Conservation (phyloP, 2,329 filamentous ascomycete genomes). For the Akanthomyces dipterigenus region DNA sequence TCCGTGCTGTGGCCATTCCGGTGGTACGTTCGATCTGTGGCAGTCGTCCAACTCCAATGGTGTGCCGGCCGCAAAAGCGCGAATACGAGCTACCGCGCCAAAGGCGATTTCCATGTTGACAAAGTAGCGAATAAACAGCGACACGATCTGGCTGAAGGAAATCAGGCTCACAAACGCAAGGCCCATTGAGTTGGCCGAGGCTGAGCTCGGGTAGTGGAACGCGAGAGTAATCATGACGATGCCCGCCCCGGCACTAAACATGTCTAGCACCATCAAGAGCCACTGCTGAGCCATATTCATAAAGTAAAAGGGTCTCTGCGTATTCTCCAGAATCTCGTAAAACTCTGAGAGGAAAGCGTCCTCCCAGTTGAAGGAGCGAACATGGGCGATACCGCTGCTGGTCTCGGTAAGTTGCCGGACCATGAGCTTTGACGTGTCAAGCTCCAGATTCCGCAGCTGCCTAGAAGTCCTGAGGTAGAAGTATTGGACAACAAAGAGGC, state of each 20-base stretch:
- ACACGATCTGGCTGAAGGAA: constrained; percentile 17
- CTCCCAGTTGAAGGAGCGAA: constrained; percentile 50
- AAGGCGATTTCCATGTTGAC: constrained; percentile 16
- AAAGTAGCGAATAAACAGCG: neutral
- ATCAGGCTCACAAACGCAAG: constrained; percentile 16
- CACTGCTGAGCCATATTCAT: constrained; percentile 48
- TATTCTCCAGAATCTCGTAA: constrained; percentile 38
- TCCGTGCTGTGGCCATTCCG: constrained; percentile 15
- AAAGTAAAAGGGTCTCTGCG: constrained; percentile 49
- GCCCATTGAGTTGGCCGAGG: constrained; percentile 10
- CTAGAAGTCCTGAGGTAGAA: constrained; percentile 29
- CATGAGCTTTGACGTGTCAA: constrained; percentile 28
- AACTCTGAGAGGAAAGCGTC: constrained; percentile 34
- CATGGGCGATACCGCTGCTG: constrained; percentile 36
- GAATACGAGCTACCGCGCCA: constrained; percentile 17
- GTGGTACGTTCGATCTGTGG: constrained; percentile 19
- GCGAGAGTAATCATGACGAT: constrained; percentile 37
- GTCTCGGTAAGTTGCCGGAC: constrained; percentile 36
- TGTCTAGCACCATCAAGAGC: constrained; percentile 41
- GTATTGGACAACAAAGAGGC: constrained; percentile 24
- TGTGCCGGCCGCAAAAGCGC: constrained; percentile 10
- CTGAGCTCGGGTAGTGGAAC: constrained; percentile 19
- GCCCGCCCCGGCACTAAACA: constrained; percentile 38
- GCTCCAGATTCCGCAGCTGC: constrained; percentile 29
- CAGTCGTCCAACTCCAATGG: constrained; percentile 1